Conservation (phyloP, 177 flowering plant species). For the Telopea speciosissima region DNA sequence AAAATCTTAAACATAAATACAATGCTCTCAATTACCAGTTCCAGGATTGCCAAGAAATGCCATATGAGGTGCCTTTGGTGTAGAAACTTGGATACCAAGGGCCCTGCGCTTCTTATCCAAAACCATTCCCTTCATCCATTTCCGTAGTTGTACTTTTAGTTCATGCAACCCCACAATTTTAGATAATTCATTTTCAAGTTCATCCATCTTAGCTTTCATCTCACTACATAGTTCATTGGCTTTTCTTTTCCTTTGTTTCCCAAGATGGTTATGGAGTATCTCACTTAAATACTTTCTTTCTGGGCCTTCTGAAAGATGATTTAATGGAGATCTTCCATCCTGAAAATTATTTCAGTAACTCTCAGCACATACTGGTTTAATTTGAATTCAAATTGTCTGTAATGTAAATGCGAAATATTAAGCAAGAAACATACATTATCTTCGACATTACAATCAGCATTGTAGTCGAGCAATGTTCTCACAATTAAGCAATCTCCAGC, state of each 20-base stretch:
- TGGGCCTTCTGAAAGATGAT: constrained; percentile 75
- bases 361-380: neutral
- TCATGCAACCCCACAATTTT: constrained; percentile 79
- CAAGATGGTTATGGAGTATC: constrained; percentile 56
- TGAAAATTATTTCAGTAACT: constrained; percentile 18
- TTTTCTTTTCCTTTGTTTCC: constrained; percentile 66
- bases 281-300: constrained; percentile 59
- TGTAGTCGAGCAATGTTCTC: constrained; percentile 62
- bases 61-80: constrained; percentile 49
- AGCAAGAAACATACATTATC: neutral
- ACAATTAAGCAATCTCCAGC: constrained; percentile 66
- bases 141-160: constrained; percentile 72
- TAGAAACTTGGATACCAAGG: constrained; percentile 77
- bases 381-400: neutral
- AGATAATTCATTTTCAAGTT: constrained; percentile 71
- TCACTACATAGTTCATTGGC: constrained; percentile 81
- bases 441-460: constrained; percentile 68
- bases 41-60: constrained; percentile 99
- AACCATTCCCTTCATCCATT: constrained; percentile 99
- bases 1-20: no score
- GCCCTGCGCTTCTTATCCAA: constrained; percentile 94
- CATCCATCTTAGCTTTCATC: constrained; percentile 83
- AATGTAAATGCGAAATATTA: neutral
- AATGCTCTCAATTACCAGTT: constrained; percentile 56
- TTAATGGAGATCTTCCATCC: constrained; percentile 85